Conservation (phyloP, 345 rosid genomes). For the Eucalyptus urophylla region DNA sequence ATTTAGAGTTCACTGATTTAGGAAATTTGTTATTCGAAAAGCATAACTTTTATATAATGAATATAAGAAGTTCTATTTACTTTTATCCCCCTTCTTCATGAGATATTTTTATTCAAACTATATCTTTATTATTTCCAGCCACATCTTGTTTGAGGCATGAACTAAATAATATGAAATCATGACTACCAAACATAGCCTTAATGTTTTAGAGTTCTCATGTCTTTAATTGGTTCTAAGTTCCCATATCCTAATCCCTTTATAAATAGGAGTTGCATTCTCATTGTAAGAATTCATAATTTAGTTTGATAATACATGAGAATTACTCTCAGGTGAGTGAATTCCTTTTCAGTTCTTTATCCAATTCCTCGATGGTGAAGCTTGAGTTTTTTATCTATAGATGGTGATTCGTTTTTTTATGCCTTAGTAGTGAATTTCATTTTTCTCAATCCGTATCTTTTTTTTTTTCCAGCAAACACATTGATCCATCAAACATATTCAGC, state of each 20-base stretch:
- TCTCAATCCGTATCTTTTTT: too few species aligned
- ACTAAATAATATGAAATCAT: not conserved
- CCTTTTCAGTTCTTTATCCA: not conserved
- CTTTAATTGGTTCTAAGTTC: not conserved
- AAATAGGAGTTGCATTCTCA: not conserved
- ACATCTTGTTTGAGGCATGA: too few species aligned
- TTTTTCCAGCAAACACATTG: not conserved
- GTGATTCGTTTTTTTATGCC: accelerated
- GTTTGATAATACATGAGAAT: not conserved
- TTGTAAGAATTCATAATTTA: not conserved
- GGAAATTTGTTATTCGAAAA: too few species aligned
- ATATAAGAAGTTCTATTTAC: too few species aligned
- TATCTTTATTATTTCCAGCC: too few species aligned
- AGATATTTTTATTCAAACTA: too few species aligned
- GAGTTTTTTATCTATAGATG: not conserved
- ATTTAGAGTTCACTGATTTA: too few species aligned
- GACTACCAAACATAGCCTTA: not conserved
- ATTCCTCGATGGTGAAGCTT: not conserved
- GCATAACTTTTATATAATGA: too few species aligned
- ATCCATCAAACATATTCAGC: not conserved
- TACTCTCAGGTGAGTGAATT: not conserved
- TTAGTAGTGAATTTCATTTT: not conserved
- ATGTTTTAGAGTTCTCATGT: not conserved
- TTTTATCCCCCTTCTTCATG: too few species aligned
- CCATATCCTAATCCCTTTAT: not conserved